A percentile compares a stretch with the other conserved stretches of the same genome.
phyloP scores from a whole-genome alignment of 345 rosid genomes.

The Clarkia xantiana region DNA sequence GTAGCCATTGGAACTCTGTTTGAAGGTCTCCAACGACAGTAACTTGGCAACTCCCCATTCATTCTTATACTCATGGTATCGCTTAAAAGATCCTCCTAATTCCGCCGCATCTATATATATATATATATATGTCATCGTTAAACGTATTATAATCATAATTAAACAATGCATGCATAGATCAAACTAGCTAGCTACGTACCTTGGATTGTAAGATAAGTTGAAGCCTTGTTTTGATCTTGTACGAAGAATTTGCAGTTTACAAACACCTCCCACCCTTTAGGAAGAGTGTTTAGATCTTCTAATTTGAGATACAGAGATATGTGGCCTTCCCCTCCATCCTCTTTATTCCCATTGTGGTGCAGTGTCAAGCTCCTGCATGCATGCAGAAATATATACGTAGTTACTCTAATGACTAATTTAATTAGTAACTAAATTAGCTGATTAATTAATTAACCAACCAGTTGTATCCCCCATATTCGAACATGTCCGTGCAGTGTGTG shows the following conservation, averaged over 20 bases:
- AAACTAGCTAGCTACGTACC: too few species aligned
- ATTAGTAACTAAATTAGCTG: neutral
- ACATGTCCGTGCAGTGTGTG: neutral
- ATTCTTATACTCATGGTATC: neutral
- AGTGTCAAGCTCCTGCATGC: slow-evolving; percentile 6
- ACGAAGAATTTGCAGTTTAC: slow-evolving; percentile 6
- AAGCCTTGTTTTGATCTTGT: neutral
- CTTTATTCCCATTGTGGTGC: slow-evolving; percentile 9
- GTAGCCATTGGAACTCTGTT: neutral
- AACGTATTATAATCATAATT: neutral
- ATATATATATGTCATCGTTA: too few species aligned
- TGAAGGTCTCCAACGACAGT: slow-evolving; percentile 1
- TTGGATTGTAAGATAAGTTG: neutral
- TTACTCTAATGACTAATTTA: too few species aligned
- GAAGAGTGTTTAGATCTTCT: neutral
- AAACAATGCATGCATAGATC: too few species aligned
- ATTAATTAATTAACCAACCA: too few species aligned
- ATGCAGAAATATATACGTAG: too few species aligned
- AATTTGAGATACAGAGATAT: slow-evolving; percentile 9
- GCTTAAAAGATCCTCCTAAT: neutral
- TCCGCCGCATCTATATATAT: neutral
- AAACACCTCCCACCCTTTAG: slow-evolving; percentile 4
- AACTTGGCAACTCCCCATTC: slow-evolving; percentile 6
- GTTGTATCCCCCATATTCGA: too few species aligned
- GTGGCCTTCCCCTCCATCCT: neutral